Base-by-base conservation (phyloP, 2,329 filamentous ascomycete genomes). In the Lachnellula occidentalis region DNA sequence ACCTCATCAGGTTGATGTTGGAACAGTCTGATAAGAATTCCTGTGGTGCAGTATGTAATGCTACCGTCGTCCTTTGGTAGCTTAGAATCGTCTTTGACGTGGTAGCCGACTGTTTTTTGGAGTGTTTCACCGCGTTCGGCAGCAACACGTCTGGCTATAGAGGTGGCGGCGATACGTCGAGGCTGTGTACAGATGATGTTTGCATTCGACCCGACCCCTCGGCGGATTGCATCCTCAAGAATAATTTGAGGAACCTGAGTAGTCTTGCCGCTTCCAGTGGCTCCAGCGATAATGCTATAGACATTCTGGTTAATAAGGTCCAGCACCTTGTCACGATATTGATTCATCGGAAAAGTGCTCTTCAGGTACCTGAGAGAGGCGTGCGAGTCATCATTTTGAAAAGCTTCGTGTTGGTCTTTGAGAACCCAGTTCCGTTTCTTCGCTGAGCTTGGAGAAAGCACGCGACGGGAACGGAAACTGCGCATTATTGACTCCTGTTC, bases 141-240 rank as follows among this genome's bases (percentile, higher is more conserved):
- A 34, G 89, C 90, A 2, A 97, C 94, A 62, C 94, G 85, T 69
- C 96, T 90, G 4, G 94, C 94, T 57, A 97, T 79, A 48, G 92
- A 91, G 4, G 96, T 80, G 2, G 94, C 92, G 12, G 92, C 96
- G 59, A 99, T 96, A 69, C 94, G 83, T 53, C 92, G 85, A 12
- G 94, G 94, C 65, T 99, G 94, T 0, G 92, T 97, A 65, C 95
- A 95, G 54, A 97, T 82, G 59, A 99, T 94, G 66, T 94, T 96
- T 36, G 85, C 88, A 11, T 81, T 80, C 15, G 79, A 80, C 3
- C 92, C 92, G 11, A 92, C 76, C 8, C 85, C 83, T 43, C 80
- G 78, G 57, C 79, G 77, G 61, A 95, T 95, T 56, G 96, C 76
- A 64, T 96, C 88, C 65, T 97, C 92, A 1, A 97, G 77, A 45